Base-by-base conservation (phyloP, 1,284 basidiomycete species). In the Malassezia yamatoensis region DNA sequence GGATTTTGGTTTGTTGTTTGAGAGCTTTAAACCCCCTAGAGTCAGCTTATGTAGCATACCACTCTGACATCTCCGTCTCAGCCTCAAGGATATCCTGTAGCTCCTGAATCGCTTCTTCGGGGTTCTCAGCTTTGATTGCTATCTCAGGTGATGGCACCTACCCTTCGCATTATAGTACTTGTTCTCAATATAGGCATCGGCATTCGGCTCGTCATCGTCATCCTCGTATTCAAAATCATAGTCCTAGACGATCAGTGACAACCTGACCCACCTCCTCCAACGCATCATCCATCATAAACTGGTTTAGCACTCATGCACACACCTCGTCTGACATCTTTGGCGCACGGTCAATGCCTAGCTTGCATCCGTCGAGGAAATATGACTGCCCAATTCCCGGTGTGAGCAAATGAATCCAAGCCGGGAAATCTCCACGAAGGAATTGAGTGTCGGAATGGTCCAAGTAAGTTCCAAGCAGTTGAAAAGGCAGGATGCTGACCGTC, bases 101-200 rank as follows among this genome's bases (percentile, higher is more conserved):
- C 52, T 90, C 89, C 63, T 85, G 85, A 62, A 96, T 74, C 0
- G 93, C 91, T 43, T 82, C 86, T 68, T 91, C 86, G 13, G 90
- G 85, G 62, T 87, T 84, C 65, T 93, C 88, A 60, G 90, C 88
- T 74, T 96, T 96, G 77, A 90, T 85, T 39, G 83, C 90, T 93
- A 66, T 53, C 36, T 56, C 7, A 55, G 48, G 38, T 36, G 54
- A 37, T 10, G 5, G 3, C 4, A 39, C 84, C 59, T 65, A 93
- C 89, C 84, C 76, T 98, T 99, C 11, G 94, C 94, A 49, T 85
- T 87, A 77, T 98, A 98, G 78, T 99, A 99, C 81, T 90, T 84
- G 73, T 99, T 99, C 79, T 99, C 94, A 43, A 96, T 83, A 75
- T 96, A 91, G n/a, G 85, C 87, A 56, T 83, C 86, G 39, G 82